Evolutionary conservation across 768 basidiomycete species (phyloP).

Genomic region (Calocybe indica): DNA sequence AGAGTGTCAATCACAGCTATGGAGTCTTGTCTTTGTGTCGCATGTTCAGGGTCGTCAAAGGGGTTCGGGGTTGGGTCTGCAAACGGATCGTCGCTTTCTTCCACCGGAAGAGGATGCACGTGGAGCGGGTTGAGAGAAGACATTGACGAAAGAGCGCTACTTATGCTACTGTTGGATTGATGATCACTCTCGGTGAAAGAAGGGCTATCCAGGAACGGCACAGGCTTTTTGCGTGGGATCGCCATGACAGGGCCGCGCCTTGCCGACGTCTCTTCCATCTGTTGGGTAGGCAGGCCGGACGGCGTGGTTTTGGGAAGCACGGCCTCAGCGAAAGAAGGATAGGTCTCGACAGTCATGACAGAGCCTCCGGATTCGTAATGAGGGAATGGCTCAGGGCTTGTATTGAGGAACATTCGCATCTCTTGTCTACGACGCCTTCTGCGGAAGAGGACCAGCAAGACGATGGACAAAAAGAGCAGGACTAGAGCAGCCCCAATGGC

Average conservation of each 20-base stretch:
- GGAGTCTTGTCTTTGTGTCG: too few species aligned
- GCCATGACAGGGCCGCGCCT: not conserved
- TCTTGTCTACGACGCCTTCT: constrained; percentile 11
- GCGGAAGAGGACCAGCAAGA: constrained; percentile 8
- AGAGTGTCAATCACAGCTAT: too few species aligned
- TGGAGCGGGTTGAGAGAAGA: constrained; percentile 1
- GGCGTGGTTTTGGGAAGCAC: constrained; percentile 1
- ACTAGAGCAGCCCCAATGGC: constrained; percentile 10
- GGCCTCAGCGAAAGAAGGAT: not conserved
- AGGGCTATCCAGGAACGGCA: constrained; percentile 9
- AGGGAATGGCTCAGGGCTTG: constrained; percentile 6
- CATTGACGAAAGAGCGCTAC: not conserved
- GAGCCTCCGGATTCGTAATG: not conserved
- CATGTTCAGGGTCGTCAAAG: constrained; percentile 9
- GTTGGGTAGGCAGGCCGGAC: not conserved
- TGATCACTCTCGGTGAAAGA: not conserved
- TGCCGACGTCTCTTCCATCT: constrained; percentile 1
- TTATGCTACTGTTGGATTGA: too few species aligned
- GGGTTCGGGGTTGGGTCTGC: constrained; percentile 11
- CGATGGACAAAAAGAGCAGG: constrained; percentile 8
- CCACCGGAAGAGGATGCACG: not conserved
- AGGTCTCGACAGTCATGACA: not conserved
- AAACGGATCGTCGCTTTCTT: constrained; percentile 7
- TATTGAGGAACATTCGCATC: constrained; percentile 4
- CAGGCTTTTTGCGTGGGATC: constrained; percentile 11